phyloP scores from a whole-genome alignment of 2,329 filamentous ascomycete genomes.

The Hansfordia pulvinata region DNA sequence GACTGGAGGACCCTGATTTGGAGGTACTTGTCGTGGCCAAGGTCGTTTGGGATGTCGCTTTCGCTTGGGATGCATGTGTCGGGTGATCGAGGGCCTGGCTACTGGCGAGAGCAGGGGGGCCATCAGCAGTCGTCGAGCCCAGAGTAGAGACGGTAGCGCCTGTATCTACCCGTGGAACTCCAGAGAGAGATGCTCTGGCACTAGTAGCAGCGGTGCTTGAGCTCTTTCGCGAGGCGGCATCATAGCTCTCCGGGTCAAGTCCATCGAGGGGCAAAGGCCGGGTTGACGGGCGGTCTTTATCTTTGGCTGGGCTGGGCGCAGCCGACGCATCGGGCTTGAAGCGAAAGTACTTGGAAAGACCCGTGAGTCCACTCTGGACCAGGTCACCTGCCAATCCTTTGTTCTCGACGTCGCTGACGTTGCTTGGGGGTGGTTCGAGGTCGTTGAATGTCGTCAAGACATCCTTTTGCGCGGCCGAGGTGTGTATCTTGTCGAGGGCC shows the following conservation, averaged over 20 bases:
- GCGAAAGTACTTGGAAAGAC: constrained; percentile 61
- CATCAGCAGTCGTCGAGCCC: constrained; percentile 21
- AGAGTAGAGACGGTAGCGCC: constrained; percentile 18
- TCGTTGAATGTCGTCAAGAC: constrained; percentile 89
- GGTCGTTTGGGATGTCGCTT: constrained; percentile 32
- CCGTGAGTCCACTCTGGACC: constrained; percentile 76
- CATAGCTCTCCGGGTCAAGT: constrained; percentile 28
- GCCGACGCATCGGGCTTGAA: constrained; percentile 38
- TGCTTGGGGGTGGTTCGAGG: constrained; percentile 57
- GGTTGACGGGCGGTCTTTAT: too few species aligned
- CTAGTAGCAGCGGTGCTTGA: constrained; percentile 23
- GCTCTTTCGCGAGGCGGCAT: constrained; percentile 27
- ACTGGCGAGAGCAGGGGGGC: constrained; percentile 20
- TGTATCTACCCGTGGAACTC: constrained; percentile 27
- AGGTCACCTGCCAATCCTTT: constrained; percentile 60
- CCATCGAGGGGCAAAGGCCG: too few species aligned
- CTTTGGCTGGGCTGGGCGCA: constrained; percentile 21
- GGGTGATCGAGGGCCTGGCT: constrained; percentile 27
- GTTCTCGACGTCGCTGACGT: constrained; percentile 45
- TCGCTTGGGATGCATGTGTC: constrained; percentile 24
- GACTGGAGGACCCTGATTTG: constrained; percentile 25
- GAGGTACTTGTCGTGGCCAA: constrained; percentile 20
- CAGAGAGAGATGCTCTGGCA: constrained; percentile 25
- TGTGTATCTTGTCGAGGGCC: constrained; percentile 78
- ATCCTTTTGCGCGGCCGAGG: constrained; percentile 71